Evolutionary conservation across 2,329 filamentous ascomycete genomes (phyloP).

Genomic region (Lachnellula cervina): DNA sequence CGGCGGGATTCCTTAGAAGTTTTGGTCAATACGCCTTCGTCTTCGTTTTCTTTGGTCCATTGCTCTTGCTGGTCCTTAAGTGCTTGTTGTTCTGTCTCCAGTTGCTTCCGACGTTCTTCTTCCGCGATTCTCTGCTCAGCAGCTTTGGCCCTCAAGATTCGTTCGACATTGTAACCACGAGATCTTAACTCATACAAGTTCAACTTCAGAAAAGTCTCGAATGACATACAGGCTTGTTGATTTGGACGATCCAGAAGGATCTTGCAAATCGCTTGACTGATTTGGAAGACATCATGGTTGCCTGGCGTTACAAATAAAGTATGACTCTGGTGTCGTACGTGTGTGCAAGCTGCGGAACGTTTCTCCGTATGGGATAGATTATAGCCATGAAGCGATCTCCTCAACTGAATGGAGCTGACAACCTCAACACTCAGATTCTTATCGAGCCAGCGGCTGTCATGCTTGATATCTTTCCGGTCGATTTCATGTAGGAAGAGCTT

Average conservation of each 20-base stretch:
- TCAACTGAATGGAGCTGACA: slow-evolving; percentile 73
- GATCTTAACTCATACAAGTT: slow-evolving; percentile 76
- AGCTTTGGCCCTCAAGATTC: slow-evolving; percentile 83
- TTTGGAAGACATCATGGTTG: slow-evolving; percentile 81
- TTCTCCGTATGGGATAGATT: slow-evolving; percentile 68
- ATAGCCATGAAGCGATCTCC: slow-evolving; percentile 68
- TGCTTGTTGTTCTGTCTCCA: slow-evolving; percentile 66
- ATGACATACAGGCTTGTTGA: slow-evolving; percentile 81
- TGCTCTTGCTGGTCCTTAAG: slow-evolving; percentile 56
- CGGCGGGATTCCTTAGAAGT: slow-evolving; percentile 27
- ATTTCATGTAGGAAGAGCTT: slow-evolving; percentile 84
- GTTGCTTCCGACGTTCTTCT: slow-evolving; percentile 67
- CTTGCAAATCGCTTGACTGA: slow-evolving; percentile 80
- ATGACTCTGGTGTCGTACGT: slow-evolving; percentile 49
- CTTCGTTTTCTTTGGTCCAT: slow-evolving; percentile 33
- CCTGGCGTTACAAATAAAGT: slow-evolving; percentile 67
- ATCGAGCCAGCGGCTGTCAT: slow-evolving; percentile 87
- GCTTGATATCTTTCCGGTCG: slow-evolving; percentile 67
- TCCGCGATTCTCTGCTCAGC: slow-evolving; percentile 85
- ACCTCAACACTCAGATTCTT: slow-evolving; percentile 74
- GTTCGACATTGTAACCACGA: slow-evolving; percentile 93
- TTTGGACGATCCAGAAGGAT: slow-evolving; percentile 77
- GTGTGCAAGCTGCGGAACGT: slow-evolving; percentile 65
- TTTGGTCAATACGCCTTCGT: slow-evolving; percentile 12
- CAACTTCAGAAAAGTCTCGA: slow-evolving; percentile 85